A percentile compares a stretch with the other conserved stretches of the same genome.
Evolutionary conservation across 2,329 filamentous ascomycete genomes (phyloP).

Genomic region (Stachybotrys chlorohalonatus): DNA sequence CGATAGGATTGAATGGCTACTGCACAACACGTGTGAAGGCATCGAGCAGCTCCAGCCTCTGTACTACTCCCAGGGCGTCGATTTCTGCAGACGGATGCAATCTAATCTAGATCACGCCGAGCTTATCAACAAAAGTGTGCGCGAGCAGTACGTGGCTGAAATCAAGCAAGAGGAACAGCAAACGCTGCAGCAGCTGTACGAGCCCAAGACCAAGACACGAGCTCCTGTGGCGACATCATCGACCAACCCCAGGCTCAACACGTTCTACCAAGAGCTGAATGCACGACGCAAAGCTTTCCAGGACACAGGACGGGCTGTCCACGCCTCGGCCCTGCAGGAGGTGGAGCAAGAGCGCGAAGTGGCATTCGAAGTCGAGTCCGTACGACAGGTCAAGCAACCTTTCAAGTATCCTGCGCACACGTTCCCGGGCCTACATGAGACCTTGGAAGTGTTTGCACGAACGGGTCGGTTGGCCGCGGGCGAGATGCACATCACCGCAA

Average conservation of each 20-base stretch:
- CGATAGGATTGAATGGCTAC: conserved; percentile 38
- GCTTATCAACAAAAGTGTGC: conserved; percentile 30
- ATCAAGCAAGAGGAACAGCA: conserved; percentile 43
- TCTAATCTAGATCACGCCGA: conserved; percentile 33
- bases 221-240: conserved; percentile 4
- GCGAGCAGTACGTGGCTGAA: conserved; percentile 20
- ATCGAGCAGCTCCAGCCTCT: conserved; percentile 51
- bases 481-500: conserved; percentile 21
- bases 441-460: conserved; percentile 35
- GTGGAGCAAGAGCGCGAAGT: conserved; percentile 50
- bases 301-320: conserved; percentile 17
- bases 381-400: conserved; percentile 45
- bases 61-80: conserved; percentile 49
- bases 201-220: conserved; percentile 15
- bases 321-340: conserved; percentile 48
- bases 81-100: conserved; percentile 48
- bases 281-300: conserved; percentile 11
- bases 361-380: conserved; percentile 45
- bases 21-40: conserved; percentile 51
- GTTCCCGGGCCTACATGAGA: conserved; percentile 37
- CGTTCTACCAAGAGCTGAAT: conserved; percentile 12
- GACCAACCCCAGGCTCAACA: conserved; percentile 5
- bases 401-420: conserved; percentile 27
- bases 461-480: conserved; percentile 34
- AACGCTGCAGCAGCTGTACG: conserved; percentile 50